Base-by-base conservation (phyloP, 345 rosid species). In the Ailanthus altissimus region DNA sequence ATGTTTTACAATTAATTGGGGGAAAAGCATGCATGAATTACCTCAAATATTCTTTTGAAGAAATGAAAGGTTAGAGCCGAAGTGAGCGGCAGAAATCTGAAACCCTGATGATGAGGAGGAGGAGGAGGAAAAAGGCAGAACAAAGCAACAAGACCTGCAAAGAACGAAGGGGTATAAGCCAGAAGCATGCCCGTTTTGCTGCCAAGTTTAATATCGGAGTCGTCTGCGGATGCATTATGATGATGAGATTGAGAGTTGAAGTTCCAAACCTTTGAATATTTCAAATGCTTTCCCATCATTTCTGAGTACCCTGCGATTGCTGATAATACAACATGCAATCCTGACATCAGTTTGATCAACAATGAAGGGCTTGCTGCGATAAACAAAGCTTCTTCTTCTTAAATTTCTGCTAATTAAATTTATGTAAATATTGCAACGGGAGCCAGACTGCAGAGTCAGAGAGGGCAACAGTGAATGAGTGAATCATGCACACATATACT, bases 21-120 rank as follows among this genome's bases (percentile, higher is more conserved):
- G n/a, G n/a, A n/a, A n/a, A n/a, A n/a, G n/a, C n/a, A n/a, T n/a
- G n/a, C n/a, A n/a, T n/a, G n/a, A n/a, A n/a, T n/a, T 63, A 88
- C 90, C 94, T 88, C 94, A 4, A 86, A 65, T 11, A 84, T 51
- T 70, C 98, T 86, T 76, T 92, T 92, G 83, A 92, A 63, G 91
- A 92, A 94, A 85, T 92, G 98, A 74, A 88, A 40, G 65, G 93
- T 75, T 18, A 90, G 80, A 51, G 88, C 87, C 10, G 90, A 86
- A 72, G 74, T 75, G 67, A 92, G 84, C 47, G 88, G 40, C 59
- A 85, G 77, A 78, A 87, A 84, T 80, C 98, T 84, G 67, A 82
- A 72, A 78, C 70, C 83, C 45, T 78, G 82, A 20, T 75, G n/a
- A n/a, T n/a, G n/a, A n/a, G n/a, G n/a, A n/a, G n/a, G n/a, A n/a